These are phyloP conservation scores for Parathielavia appendiculata DNA, from an alignment of 495 filamentous ascomycete species.

Conservation along the genomic window DNA sequence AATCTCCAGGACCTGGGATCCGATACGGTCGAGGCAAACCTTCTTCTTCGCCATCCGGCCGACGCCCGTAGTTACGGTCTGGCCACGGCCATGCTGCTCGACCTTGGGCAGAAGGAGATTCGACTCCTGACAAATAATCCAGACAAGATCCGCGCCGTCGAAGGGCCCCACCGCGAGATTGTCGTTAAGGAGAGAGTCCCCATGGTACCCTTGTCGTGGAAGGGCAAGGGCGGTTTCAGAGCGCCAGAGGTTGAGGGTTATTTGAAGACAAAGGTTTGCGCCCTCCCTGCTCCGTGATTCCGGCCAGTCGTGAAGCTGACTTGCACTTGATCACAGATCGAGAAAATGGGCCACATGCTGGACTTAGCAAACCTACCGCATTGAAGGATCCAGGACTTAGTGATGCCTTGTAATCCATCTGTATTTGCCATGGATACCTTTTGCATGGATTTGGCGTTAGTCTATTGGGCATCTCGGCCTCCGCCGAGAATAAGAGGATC, in stretches of 20 bases:
- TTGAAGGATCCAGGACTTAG: neutral
- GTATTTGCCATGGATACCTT: constrained; percentile 13
- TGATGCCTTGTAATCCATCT: constrained; percentile 3
- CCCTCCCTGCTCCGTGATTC: constrained; percentile 1
- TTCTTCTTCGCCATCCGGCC: constrained; percentile 85
- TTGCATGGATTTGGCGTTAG: constrained; percentile 2
- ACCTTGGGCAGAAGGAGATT: constrained; percentile 74
- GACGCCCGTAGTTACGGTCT: constrained; percentile 92
- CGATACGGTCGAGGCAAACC: constrained; percentile 94
- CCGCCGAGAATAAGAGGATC: neutral
- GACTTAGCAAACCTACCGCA: constrained; percentile 27
- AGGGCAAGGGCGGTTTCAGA: constrained; percentile 73
- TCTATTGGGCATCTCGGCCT: neutral
- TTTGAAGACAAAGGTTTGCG: constrained; percentile 79
- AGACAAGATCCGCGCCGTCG: constrained; percentile 91
- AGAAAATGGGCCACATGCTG: constrained; percentile 42
- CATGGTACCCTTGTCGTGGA: constrained; percentile 96
- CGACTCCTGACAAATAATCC: constrained; percentile 95
- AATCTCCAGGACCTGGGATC: constrained; percentile 93
- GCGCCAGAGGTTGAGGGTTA: constrained; percentile 90
- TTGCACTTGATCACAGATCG: constrained; percentile 31
- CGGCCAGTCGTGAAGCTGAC: constrained; percentile 15
- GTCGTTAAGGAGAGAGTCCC: constrained; percentile 83
- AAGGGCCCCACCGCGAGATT: constrained; percentile 82
- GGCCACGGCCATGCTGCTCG: constrained; percentile 86